Base-by-base conservation (phyloP, 2,329 filamentous ascomycete species). In the Penicillium sp. region DNA sequence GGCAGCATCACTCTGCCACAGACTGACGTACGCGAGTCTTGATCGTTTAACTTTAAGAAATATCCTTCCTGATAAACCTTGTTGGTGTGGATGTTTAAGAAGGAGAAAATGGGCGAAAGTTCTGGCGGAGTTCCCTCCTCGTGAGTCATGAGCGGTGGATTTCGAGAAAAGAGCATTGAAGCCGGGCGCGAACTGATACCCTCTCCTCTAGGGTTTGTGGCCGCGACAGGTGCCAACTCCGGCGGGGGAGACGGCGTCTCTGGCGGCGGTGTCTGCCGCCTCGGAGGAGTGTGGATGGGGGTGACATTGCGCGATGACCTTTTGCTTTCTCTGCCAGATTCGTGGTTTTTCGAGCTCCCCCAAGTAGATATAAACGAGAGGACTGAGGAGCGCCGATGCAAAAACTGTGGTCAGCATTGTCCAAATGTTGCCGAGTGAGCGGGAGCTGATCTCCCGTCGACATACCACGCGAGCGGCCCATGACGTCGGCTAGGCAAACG, bases 31-130 rank as follows among this genome's bases (percentile, higher is more conserved):
- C 90, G 84, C 47, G 83, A 85, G 64, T 97, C 94, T 59, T 95
- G 83, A 69, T 98, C 93, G 68, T 96, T 91, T 42, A 98, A 76
- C 72, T 97, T 98, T 59, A 98, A 73, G 58, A 98, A 97, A 65
- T 97, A 98, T 34, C 93, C 93, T 72, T 98, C 93, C 60, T 96
- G 90, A 67, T 97, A 98, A 47, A 97, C 76, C 73, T 97, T 97
- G 70, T 96, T 96, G 49, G 83, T 85, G 68, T 98, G 93, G 70
- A 86, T 93, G 72, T 95, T 97, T 56, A 98, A 79, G 65, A 89
- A 93, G 51, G 82, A 88, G 70, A 97, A 97, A 62, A 97, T 90
- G 55, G 90, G 91, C 72, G 90, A 86, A 53, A 98, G 78, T 76
- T 98, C 93, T 34, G 93, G 90, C 53, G 93, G 83, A 28, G 88